These are phyloP conservation scores for Gnaphalium uliginosum DNA, from an alignment of 129 eudicot genomes.

Conservation along the genomic window DNA sequence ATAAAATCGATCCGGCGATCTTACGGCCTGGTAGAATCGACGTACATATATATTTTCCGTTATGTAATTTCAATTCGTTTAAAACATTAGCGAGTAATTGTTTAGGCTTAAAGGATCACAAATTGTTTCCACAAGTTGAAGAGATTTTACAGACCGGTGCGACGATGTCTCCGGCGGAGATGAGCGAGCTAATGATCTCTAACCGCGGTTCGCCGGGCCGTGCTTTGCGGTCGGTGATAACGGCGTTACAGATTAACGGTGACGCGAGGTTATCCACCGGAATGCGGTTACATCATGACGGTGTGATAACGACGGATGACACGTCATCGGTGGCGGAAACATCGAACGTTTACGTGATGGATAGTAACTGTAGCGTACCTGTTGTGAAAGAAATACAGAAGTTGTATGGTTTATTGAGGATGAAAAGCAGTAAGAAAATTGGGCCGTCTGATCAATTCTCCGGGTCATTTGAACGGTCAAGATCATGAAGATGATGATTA, in stretches of 20 bases:
- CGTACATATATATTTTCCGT: constrained; percentile 70
- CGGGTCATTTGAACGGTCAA: constrained; percentile 45
- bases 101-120: constrained; percentile 81
- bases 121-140: constrained; percentile 70
- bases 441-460: constrained; percentile 59
- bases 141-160: constrained; percentile 70
- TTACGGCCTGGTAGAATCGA: constrained; percentile 85
- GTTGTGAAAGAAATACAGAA: constrained; percentile 58
- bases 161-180: constrained; percentile 78
- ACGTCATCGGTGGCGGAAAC: constrained; percentile 33
- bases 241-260: constrained; percentile 62
- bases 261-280: constrained; percentile 22
- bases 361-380: constrained; percentile 54
- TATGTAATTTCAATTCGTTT: constrained; percentile 68
- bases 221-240: constrained; percentile 74
- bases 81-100: constrained; percentile 63
- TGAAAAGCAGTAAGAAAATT: constrained; percentile 45
- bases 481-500: constrained; percentile 25
- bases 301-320: constrained; percentile 31
- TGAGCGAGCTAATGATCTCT: constrained; percentile 79
- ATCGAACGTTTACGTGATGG: constrained; percentile 45
- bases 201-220: constrained; percentile 89
- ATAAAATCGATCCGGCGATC: constrained; percentile 55
- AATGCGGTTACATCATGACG: constrained; percentile 21
- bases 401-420: constrained; percentile 36